phyloP scores from a whole-genome alignment of 306 rosid species.

The Lathyrus oleraceus region DNA sequence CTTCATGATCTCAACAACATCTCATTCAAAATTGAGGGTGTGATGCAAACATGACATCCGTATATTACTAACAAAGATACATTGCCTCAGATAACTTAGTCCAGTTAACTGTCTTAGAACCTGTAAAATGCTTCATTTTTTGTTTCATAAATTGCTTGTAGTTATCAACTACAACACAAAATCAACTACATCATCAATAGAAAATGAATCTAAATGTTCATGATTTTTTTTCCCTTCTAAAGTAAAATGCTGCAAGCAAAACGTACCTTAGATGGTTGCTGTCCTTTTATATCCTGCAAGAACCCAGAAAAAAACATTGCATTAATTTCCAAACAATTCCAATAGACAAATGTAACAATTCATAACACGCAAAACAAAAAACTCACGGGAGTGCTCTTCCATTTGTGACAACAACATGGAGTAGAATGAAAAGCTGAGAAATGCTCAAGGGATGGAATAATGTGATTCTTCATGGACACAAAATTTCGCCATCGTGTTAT shows the following conservation, averaged over 20 bases:
- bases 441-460: slow-evolving; percentile 41
- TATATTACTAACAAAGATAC: no score
- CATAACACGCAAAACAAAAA: neutral
- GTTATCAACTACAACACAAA: no score
- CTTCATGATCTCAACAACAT: no score
- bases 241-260: neutral
- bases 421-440: slow-evolving; percentile 66
- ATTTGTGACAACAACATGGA: slow-evolving; percentile 49
- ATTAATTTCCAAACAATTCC: slow-evolving; percentile 16
- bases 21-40: no score
- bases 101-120: no score
- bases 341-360: neutral
- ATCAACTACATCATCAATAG: neutral
- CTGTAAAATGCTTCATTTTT: no score
- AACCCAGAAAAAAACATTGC: neutral
- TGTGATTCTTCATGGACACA: slow-evolving; percentile 42
- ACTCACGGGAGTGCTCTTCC: slow-evolving; percentile 59
- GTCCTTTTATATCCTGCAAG: slow-evolving; percentile 45
- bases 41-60: no score
- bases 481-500: slow-evolving; percentile 56
- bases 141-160: no score
- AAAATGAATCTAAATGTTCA: slow-evolving; percentile 19
- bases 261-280: slow-evolving; percentile 60
- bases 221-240: neutral
- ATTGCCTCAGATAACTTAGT: no score